Conservation (phyloP, 2,329 filamentous ascomycete genomes). For the Elsinoe perseae region DNA sequence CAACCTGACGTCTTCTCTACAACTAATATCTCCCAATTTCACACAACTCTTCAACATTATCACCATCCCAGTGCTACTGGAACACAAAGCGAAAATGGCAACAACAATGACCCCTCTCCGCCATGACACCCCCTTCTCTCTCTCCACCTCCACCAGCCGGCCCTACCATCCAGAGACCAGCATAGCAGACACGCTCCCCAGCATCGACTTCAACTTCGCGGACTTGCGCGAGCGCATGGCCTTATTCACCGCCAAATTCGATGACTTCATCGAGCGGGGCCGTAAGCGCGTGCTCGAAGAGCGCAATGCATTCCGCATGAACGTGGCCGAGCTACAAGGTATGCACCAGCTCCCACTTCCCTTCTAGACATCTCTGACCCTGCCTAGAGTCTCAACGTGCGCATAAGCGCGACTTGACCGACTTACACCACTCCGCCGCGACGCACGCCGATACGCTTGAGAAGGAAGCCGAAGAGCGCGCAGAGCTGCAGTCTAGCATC, state of each 20-base stretch:
- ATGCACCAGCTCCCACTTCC: too few species aligned
- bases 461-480: slow-evolving; percentile 67
- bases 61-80: neutral
- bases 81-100: slow-evolving; percentile 22
- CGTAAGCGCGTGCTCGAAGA: slow-evolving; percentile 85
- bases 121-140: slow-evolving; percentile 57
- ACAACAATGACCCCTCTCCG: slow-evolving; percentile 37
- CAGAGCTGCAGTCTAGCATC: slow-evolving; percentile 55
- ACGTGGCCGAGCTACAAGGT: slow-evolving; percentile 85
- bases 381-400: slow-evolving; percentile 77
- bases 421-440: slow-evolving; percentile 62
- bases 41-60: neutral
- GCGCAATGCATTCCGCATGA: slow-evolving; percentile 87
- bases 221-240: slow-evolving; percentile 92
- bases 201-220: slow-evolving; percentile 92
- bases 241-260: slow-evolving; percentile 82
- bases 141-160: slow-evolving; percentile 49
- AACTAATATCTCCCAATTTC: neutral
- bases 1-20: neutral
- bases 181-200: slow-evolving; percentile 72
- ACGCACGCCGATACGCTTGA: slow-evolving; percentile 66
- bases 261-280: slow-evolving; percentile 87
- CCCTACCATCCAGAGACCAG: slow-evolving; percentile 50
- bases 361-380: slow-evolving; percentile 15
- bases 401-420: slow-evolving; percentile 81